phyloP scores from a whole-genome alignment of 441 rosid species.

The Corymbia calophylla region DNA sequence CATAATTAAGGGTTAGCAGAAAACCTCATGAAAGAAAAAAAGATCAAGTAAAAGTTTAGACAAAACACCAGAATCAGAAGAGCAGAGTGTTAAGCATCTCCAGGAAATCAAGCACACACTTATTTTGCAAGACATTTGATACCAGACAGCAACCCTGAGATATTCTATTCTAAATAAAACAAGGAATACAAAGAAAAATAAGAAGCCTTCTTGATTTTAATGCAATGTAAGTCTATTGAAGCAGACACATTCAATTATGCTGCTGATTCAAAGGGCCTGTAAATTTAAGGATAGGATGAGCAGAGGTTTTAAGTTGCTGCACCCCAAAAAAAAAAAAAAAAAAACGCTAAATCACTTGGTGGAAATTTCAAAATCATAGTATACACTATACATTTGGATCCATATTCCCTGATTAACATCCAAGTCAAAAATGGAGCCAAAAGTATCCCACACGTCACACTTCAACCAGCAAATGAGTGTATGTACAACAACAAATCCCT shows the following conservation, averaged over 20 bases:
- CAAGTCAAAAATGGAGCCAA: background rate
- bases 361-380: background rate
- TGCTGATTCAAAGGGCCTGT: background rate
- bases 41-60: background rate
- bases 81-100: background rate
- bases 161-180: background rate
- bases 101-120: background rate
- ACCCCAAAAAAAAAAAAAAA: background rate
- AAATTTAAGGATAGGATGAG: background rate
- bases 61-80: background rate
- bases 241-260: background rate
- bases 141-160: background rate
- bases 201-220: background rate
- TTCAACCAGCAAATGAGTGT: background rate
- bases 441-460: background rate
- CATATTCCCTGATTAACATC: background rate
- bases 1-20: slow-evolving; percentile 2
- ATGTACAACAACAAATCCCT: background rate
- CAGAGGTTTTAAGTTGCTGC: background rate
- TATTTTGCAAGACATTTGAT: background rate
- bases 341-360: background rate
- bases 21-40: background rate
- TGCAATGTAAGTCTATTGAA: background rate
- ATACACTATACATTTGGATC: background rate
- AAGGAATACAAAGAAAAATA: background rate